Evolutionary conservation across 2,329 filamentous ascomycete species (phyloP), one percentile per base, ranked within the genome.

Genomic region (Stylonectria norvegica): DNA sequence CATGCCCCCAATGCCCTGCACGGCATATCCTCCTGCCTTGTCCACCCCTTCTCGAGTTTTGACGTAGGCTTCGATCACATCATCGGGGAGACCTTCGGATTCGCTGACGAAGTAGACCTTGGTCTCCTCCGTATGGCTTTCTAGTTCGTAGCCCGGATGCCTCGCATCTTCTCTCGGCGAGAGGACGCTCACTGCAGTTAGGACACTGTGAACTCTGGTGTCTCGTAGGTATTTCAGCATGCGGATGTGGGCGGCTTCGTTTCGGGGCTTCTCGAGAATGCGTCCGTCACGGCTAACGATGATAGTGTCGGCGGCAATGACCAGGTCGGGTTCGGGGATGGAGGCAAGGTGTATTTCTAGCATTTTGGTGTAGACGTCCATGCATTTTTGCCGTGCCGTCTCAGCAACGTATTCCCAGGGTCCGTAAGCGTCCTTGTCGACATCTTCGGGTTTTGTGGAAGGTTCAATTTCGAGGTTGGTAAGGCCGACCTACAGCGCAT

Each of bases 11-110:
- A 91, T 72, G 0, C 91, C 93, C 66, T 98, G 93, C 38, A 98
- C 79, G 2, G 89, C 93, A 65, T 98, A 98, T 0, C 93, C 93
- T 2, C 93, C 93, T 0, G 93, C 93, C 72, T 97, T 98, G 65
- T 97, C 93, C 9, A 81, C 89, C 2, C 93, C 93, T 71, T 98
- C 93, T 40, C 91, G 76, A 16, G 91, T 96, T 58, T 75, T 77
- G 42, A 90, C 85, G 60, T 90, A 90, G 5, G 71, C 78, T 53
- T 88, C 71, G 43, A 97, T 83, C 52, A 95, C 77, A 44, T 95
- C 89, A 67, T 98, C 91, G 11, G 72, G 69, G 43, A 81, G 60
- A 4, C 78, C 78, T 12, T 77, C 70, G 11, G 57, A 55, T 53
- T 76, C 78, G 43, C 73, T 66, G 59, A 89, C 88, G 66, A 98